Percentiles rank a stretch among this genome's conserved stretches.
Evolutionary conservation across 108 stramenopile species (phyloP).

Genomic region (Discostella pseudostelligera): DNA sequence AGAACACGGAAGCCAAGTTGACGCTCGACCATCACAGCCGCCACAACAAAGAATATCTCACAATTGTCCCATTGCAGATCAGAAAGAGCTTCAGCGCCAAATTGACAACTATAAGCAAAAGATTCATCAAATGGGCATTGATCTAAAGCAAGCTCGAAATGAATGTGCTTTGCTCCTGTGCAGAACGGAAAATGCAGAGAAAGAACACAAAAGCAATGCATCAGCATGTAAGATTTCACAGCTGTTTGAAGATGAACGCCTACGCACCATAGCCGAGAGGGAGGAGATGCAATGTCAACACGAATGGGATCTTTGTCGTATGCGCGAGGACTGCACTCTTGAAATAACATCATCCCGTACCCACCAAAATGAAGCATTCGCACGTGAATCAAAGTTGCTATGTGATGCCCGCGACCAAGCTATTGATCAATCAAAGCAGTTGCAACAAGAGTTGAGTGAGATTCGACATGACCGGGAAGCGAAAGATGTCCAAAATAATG

Average conservation of each 20-base stretch:
- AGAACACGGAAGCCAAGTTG: slow-evolving; percentile 15
- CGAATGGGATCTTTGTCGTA: slow-evolving; percentile 26
- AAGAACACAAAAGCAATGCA: slow-evolving; percentile 13
- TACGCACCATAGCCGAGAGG: slow-evolving; percentile 14
- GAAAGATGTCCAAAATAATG: slow-evolving; percentile 26
- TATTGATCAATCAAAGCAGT: slow-evolving; percentile 20
- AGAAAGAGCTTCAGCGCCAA: slow-evolving; percentile 34
- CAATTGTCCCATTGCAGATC: slow-evolving; percentile 11
- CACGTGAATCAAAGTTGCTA: slow-evolving; percentile 31
- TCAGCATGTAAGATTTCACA: slow-evolving; percentile 13
- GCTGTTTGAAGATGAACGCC: slow-evolving; percentile 11
- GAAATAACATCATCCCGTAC: slow-evolving; percentile 21
- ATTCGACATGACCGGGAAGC: slow-evolving; percentile 18
- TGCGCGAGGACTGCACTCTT: slow-evolving; percentile 30
- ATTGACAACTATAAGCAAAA: slow-evolving; percentile 20
- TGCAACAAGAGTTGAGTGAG: slow-evolving; percentile 28
- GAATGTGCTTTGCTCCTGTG: slow-evolving; percentile 13
- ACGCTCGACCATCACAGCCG: slow-evolving; percentile 11
- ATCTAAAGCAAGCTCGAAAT: slow-evolving; percentile 22
- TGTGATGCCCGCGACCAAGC: slow-evolving; percentile 39
- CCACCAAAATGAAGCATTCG: slow-evolving; percentile 30
- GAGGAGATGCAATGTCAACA: slow-evolving; percentile 19
- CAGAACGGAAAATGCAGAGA: slow-evolving; percentile 37
- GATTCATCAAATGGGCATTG: slow-evolving; percentile 16
- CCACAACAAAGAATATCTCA: slow-evolving; percentile 6